A percentile compares a stretch with the other conserved stretches of the same genome.
Evolutionary conservation across 768 basidiomycete genomes (phyloP).

Genomic region (Mycena vulgaris): DNA sequence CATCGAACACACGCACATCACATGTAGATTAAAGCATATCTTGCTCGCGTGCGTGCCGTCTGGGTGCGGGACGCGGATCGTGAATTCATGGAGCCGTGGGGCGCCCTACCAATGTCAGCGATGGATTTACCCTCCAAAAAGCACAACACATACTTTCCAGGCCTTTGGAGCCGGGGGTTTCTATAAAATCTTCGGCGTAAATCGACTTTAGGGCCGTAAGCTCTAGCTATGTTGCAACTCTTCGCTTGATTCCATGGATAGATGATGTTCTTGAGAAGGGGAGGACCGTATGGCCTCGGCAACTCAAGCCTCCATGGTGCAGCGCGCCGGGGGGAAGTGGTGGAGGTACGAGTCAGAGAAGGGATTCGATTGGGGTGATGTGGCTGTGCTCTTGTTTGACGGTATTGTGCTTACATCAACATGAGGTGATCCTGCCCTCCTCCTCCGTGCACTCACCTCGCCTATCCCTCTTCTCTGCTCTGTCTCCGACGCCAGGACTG

Average conservation of each 20-base stretch:
- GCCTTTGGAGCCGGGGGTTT: conserved; percentile 82
- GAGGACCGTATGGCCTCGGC: conserved; percentile 79
- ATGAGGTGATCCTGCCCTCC: too few relatives aligned
- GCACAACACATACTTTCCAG: conserved; percentile 75
- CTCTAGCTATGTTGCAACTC: conserved; percentile 77
- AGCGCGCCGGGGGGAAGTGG: conserved; percentile 15
- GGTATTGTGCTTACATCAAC: too few relatives aligned
- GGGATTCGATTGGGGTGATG: conserved; percentile 32
- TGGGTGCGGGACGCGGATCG: conserved; percentile 79
- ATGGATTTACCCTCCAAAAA: conserved; percentile 5
- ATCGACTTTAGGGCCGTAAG: conserved; percentile 87
- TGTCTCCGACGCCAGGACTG: too few relatives aligned
- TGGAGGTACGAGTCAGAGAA: neutral
- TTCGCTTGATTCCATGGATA: conserved; percentile 80
- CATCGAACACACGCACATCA: conserved; percentile 66
- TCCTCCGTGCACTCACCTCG: too few relatives aligned
- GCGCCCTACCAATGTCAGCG: conserved; percentile 65
- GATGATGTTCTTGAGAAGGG: conserved; percentile 68
- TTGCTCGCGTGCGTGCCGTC: conserved; percentile 68
- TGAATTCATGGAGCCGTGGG: conserved; percentile 79
- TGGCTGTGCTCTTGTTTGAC: too few relatives aligned
- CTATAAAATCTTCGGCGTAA: conserved; percentile 83
- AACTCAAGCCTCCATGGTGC: conserved; percentile 82
- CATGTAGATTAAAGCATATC: conserved; percentile 77
- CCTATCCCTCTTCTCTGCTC: too few relatives aligned